A percentile compares a stretch with the other conserved stretches of the same genome.
Evolutionary conservation across 805 yeast genomes (phyloP).

Genomic region (Metschnikowia noctiluminum): DNA sequence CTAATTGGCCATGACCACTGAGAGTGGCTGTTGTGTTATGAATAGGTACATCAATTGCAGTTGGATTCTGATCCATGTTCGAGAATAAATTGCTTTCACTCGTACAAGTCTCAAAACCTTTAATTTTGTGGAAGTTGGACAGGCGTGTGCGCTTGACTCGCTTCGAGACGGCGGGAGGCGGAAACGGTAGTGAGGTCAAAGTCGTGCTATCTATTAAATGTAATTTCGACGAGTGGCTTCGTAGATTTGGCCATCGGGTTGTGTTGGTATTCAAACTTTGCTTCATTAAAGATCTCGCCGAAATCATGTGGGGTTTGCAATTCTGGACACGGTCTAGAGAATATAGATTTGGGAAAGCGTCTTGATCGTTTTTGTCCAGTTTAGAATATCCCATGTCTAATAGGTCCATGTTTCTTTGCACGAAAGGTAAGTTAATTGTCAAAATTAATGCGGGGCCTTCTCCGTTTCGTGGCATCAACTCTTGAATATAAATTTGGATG

Average conservation of each 20-base stretch:
- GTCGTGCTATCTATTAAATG: constrained; percentile 48
- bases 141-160: constrained; percentile 8
- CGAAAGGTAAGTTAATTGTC: no score
- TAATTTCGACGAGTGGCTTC: constrained; percentile 36
- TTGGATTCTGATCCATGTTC: background rate
- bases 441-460: no score
- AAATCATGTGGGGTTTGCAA: no score
- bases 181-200: constrained; percentile 50
- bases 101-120: background rate
- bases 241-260: constrained; percentile 1
- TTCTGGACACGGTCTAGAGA: no score
- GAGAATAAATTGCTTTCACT: background rate
- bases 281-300: no score
- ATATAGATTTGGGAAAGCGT: no score
- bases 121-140: background rate
- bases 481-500: no score
- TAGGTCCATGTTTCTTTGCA: no score
- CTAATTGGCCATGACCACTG: background rate
- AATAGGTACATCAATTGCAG: background rate
- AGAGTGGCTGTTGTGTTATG: background rate
- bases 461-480: no score
- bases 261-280: no score
- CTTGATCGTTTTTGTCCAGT: no score
- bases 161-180: constrained; percentile 41
- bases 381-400: no score